These are phyloP conservation scores for Coniophora puteana DNA, from an alignment of 1,284 basidiomycete genomes.

Conservation along the genomic window DNA sequence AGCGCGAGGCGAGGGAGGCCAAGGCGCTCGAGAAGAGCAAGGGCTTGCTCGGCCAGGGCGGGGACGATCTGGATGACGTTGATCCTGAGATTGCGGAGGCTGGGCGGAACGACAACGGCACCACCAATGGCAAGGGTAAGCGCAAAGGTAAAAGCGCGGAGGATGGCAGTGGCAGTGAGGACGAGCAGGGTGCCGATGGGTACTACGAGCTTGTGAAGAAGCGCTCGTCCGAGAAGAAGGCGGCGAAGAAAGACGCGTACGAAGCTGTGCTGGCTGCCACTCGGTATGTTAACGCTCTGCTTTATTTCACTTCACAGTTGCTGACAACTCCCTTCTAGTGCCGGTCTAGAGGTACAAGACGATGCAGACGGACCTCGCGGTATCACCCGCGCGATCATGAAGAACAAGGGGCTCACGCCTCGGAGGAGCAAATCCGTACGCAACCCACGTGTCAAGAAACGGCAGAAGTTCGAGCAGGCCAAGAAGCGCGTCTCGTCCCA, in stretches of 20 bases:
- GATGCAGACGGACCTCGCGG: conserved; percentile 71
- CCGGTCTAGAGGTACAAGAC: conserved; percentile 44
- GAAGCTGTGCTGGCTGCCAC: conserved; percentile 61
- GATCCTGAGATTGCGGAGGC: conserved; percentile 39
- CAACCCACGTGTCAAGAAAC: conserved; percentile 96
- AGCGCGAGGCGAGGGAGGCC: conserved; percentile 51
- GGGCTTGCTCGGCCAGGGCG: conserved; percentile 41
- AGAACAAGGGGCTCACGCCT: conserved; percentile 92
- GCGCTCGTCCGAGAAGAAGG: conserved; percentile 68
- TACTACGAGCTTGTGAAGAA: conserved; percentile 89
- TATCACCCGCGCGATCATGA: conserved; percentile 85
- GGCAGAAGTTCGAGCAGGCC: conserved; percentile 88
- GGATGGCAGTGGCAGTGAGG: conserved; percentile 34
- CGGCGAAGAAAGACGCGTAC: conserved; percentile 77
- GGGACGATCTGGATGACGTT: conserved; percentile 63
- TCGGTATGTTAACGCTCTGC: conserved; percentile 45
- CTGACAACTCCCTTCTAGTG: background rate
- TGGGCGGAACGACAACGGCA: conserved; percentile 1
- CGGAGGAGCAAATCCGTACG: conserved; percentile 81
- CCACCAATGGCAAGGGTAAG: conserved; percentile 38
- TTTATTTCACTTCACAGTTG: background rate
- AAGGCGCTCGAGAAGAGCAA: conserved; percentile 41
- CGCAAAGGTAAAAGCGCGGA: conserved; percentile 42
- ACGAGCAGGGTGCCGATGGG: conserved; percentile 49
- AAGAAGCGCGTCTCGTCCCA: conserved; percentile 88